phyloP scores from a whole-genome alignment of 2,329 filamentous ascomycete species.

The Ceratocystis variospora region DNA sequence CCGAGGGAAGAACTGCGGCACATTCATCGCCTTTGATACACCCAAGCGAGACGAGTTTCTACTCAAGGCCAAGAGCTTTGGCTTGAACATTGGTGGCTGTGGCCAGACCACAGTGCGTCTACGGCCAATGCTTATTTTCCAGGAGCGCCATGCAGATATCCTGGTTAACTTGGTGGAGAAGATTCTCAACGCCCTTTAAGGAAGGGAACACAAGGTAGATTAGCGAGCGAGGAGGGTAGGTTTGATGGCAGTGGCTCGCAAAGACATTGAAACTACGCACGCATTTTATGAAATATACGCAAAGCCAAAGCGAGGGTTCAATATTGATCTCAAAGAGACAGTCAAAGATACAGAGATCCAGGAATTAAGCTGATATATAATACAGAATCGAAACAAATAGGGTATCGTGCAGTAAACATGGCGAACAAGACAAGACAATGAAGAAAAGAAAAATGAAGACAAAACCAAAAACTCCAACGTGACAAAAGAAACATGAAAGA shows the following conservation, averaged over 20 bases:
- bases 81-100: slow-evolving; percentile 77
- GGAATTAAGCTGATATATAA: background rate
- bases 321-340: background rate
- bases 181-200: slow-evolving; percentile 39
- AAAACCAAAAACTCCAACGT: background rate
- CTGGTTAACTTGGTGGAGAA: slow-evolving; percentile 67
- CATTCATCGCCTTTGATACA: slow-evolving; percentile 85
- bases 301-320: background rate
- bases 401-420: slow-evolving; percentile 2
- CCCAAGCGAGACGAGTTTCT: slow-evolving; percentile 68
- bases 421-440: background rate
- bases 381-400: slow-evolving; percentile 7
- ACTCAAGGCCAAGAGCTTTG: slow-evolving; percentile 60
- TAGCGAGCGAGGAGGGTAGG: too few species aligned
- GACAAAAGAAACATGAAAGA: background rate
- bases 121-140: slow-evolving; percentile 83
- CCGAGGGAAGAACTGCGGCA: slow-evolving; percentile 74
- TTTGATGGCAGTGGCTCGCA: too few species aligned
- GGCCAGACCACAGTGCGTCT: slow-evolving; percentile 63
- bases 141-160: slow-evolving; percentile 80
- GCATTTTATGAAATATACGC: too few species aligned
- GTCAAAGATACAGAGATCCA: too few species aligned
- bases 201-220: background rate
- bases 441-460: background rate
- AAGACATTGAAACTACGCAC: background rate